phyloP scores from a whole-genome alignment of 1,284 basidiomycete genomes.

The Porodaedalea pini region DNA sequence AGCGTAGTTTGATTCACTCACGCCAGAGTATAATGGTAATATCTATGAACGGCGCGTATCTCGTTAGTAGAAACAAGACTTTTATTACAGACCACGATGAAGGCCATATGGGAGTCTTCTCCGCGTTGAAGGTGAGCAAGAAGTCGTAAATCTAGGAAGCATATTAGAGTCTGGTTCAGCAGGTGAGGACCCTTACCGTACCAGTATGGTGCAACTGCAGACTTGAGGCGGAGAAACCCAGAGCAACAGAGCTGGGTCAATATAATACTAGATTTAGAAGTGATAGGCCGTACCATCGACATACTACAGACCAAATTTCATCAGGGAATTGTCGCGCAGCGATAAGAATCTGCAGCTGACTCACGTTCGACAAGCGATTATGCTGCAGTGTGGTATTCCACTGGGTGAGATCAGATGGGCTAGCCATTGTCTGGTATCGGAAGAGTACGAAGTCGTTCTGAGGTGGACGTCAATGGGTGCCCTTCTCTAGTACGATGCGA shows the following conservation, averaged over 20 bases:
- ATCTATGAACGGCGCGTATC: slow-evolving; percentile 10
- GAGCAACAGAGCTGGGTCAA: not conserved
- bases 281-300: not conserved
- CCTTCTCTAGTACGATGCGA: no score
- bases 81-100: slow-evolving; percentile 7
- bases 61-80: slow-evolving; percentile 4
- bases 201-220: not conserved
- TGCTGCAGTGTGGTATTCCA: not conserved
- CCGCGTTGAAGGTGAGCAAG: slow-evolving; percentile 5
- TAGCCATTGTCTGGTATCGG: no score
- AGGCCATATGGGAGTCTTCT: slow-evolving; percentile 7
- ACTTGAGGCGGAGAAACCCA: not conserved
- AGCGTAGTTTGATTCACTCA: not conserved
- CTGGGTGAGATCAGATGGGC: not conserved
- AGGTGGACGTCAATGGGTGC: no score
- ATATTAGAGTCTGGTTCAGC: not conserved
- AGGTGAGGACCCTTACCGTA: not conserved
- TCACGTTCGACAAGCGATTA: not conserved
- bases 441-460: no score
- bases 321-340: not conserved
- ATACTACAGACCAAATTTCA: not conserved
- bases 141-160: slow-evolving; percentile 2
- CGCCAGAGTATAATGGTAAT: slow-evolving; percentile 11
- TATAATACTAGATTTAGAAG: not conserved
- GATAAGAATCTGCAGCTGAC: not conserved